These are phyloP conservation scores for Ceratonia siliqua DNA, from an alignment of 306 rosid species.

Conservation along the genomic window DNA sequence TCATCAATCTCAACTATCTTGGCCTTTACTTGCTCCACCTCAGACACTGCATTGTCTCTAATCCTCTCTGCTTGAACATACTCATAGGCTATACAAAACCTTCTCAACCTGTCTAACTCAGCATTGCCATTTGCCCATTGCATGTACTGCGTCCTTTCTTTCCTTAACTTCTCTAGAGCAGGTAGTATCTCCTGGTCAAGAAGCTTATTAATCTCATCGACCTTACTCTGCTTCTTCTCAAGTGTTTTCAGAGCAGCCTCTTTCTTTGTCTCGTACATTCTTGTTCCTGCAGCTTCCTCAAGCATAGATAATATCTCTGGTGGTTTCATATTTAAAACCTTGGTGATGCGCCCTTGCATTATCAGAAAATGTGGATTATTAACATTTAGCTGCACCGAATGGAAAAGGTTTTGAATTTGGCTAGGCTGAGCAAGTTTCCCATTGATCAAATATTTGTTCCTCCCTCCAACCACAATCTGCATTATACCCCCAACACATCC, in stretches of 20 bases:
- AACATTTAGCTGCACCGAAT: constrained; percentile 95
- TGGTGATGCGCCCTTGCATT: constrained; percentile 99
- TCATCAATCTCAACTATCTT: constrained; percentile 71
- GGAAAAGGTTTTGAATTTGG: constrained; percentile 97
- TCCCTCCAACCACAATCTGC: constrained; percentile 97
- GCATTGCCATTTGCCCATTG: constrained; percentile 98
- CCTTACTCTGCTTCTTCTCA: constrained; percentile 97
- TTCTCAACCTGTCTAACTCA: constrained; percentile 83
- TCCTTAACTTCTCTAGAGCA: constrained; percentile 94
- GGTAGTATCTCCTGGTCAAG: constrained; percentile 97
- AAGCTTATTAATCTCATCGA: constrained; percentile 94
- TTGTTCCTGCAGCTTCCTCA: constrained; percentile 98
- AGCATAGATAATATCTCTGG: constrained; percentile 97
- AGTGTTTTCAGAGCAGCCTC: constrained; percentile 97
- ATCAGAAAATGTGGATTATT: constrained; percentile 96
- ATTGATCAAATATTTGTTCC: constrained; percentile 90
- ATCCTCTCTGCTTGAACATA: constrained; percentile 79
- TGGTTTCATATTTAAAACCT: constrained; percentile 97
- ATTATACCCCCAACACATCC: constrained; percentile 31
- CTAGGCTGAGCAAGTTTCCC: constrained; percentile 98
- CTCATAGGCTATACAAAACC: constrained; percentile 85
- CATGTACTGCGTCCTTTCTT: constrained; percentile 91
- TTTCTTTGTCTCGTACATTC: constrained; percentile 98
- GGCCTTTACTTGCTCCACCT: constrained; percentile 76
- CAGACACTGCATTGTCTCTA: constrained; percentile 66